Conservation (phyloP, 768 basidiomycete genomes). For the Psilocybe azurescens region DNA sequence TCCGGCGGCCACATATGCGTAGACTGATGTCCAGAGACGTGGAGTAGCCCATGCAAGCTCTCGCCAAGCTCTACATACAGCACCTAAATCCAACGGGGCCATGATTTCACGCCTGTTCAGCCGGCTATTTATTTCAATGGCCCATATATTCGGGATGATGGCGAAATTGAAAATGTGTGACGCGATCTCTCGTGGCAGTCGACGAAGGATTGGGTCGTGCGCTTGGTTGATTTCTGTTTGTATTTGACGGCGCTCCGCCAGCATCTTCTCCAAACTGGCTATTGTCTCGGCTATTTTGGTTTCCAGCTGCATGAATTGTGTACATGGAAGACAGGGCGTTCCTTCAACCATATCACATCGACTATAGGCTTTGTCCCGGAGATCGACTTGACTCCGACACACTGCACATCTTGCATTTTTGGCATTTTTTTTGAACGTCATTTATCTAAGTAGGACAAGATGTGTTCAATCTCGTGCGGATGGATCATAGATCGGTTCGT, state of each 20-base stretch:
- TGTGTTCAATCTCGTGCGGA: too few species aligned
- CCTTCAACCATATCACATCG: background rate
- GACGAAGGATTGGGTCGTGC: slow-evolving; percentile 3
- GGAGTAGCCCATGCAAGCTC: slow-evolving; percentile 5
- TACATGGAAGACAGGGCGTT: background rate
- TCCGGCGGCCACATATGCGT: too few species aligned
- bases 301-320: background rate
- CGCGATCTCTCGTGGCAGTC: background rate
- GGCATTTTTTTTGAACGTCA: too few species aligned
- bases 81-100: background rate
- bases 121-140: background rate
- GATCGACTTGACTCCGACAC: too few species aligned
- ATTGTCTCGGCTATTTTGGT: background rate
- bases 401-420: too few species aligned
- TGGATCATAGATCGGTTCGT: too few species aligned
- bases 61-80: slow-evolving; percentile 15
- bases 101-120: background rate
- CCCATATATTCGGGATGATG: background rate
- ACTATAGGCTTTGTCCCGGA: background rate
- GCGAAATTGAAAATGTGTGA: slow-evolving; percentile 1
- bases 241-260: background rate
- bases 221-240: background rate
- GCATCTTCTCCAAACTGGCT: background rate
- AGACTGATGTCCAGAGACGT: slow-evolving; percentile 1
- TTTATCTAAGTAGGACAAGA: too few species aligned